These are phyloP conservation scores for Helenozyma baotianmanensis DNA, from an alignment of 805 yeast genomes.

Conservation along the genomic window DNA sequence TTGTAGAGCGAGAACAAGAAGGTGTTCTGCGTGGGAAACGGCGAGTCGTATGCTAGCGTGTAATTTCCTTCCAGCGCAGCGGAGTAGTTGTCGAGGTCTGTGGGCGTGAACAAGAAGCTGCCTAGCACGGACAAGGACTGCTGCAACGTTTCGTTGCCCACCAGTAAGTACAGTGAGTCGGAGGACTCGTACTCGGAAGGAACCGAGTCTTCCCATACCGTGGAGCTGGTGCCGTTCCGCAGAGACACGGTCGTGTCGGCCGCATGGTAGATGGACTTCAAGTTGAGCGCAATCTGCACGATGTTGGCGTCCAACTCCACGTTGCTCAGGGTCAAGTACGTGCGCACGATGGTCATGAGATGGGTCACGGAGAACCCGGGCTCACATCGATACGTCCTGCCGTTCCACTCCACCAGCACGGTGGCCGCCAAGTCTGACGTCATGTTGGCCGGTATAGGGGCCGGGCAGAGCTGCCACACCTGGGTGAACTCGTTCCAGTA, in stretches of 20 bases:
- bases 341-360: conserved; percentile 17
- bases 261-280: conserved; percentile 26
- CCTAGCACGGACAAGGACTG: conserved; percentile 19
- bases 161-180: conserved; percentile 3
- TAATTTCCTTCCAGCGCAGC: not conserved
- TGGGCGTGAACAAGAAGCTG: conserved; percentile 24
- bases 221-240: conserved; percentile 1
- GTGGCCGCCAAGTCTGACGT: conserved; percentile 14
- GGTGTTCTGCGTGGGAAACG: conserved; percentile 25
- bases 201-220: not conserved
- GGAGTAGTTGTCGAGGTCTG: conserved; percentile 14
- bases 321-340: conserved; percentile 23
- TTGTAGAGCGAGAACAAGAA: conserved; percentile 25
- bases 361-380: conserved; percentile 21
- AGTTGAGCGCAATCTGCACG: conserved; percentile 26
- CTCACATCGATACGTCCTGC: conserved; percentile 23
- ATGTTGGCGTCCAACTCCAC: conserved; percentile 30
- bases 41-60: conserved; percentile 15
- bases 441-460: conserved; percentile 29
- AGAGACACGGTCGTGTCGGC: not conserved
- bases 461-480: conserved; percentile 55
- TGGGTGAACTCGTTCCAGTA: conserved; percentile 47
- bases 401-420: conserved; percentile 24
- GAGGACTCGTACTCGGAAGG: not conserved
- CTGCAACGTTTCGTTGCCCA: conserved; percentile 29